Conservation (phyloP, 2,329 filamentous ascomycete genomes). For the Alternaria sp. region DNA sequence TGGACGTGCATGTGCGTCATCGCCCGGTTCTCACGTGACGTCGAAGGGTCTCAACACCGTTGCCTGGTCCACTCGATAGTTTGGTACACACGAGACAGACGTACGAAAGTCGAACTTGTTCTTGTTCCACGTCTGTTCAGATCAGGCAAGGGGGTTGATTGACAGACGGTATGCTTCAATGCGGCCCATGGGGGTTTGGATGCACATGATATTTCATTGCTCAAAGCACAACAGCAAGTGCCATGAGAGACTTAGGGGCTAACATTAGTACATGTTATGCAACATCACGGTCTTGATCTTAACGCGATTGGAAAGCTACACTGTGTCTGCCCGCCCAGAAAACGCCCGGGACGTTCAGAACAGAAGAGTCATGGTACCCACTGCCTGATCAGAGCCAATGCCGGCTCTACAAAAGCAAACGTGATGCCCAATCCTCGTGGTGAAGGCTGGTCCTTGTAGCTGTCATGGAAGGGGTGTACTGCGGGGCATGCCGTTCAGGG, state of each 20-base stretch:
- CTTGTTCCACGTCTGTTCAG: neutral
- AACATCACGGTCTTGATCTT: neutral
- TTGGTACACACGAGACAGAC: neutral
- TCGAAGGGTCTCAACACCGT: neutral
- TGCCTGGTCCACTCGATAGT: conserved; percentile 1
- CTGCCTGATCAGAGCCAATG: neutral
- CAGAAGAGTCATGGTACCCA: neutral
- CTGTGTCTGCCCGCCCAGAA: neutral
- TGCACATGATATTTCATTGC: neutral
- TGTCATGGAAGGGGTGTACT: conserved; percentile 25
- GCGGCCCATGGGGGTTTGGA: neutral
- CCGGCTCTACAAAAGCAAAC: neutral
- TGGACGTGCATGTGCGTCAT: conserved; percentile 36
- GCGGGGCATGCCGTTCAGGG: conserved; percentile 28
- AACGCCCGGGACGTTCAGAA: neutral
- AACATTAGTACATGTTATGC: neutral
- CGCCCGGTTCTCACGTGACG: conserved; percentile 21
- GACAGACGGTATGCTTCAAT: neutral
- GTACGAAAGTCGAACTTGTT: neutral
- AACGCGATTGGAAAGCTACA: neutral
- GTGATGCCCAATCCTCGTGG: conserved; percentile 19
- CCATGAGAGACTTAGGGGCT: neutral
- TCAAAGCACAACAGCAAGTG: neutral
- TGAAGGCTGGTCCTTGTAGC: conserved; percentile 17
- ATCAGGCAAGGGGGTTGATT: too few species aligned